Evolutionary conservation across 352 stramenopile species (phyloP), one percentile per base, ranked within the genome.

Genomic region (Pythium vanterpoolii): DNA sequence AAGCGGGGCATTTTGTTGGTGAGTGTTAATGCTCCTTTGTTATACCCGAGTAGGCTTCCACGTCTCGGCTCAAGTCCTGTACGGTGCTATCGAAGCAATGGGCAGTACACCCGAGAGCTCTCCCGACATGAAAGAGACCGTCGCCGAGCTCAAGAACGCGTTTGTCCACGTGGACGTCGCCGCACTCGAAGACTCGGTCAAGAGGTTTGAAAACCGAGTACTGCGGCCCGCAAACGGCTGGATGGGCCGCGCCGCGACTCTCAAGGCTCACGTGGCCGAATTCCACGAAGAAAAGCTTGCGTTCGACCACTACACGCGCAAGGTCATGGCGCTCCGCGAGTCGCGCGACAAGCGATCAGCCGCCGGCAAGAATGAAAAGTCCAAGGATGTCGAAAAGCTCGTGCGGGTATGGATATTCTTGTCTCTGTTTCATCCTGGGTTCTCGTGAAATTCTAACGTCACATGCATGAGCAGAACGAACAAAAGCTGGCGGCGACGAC

Each of bases 241-340:
- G 84, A 51, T 87, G 21, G 62, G 76, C 24, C 68, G 79, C 24
- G 82, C 73, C 0, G 51, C 51, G 14, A 54, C 46, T 1, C 58
- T 94, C 4, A 73, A 83, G 48, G 65, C 79, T 27, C 71, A 89
- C 60, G 66, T 77, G 6, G 55, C 47, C 11, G 62, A 72, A 8
- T 92, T 83, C 44, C 69, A 83, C 19, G 75, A 87, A 21, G 73
- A 88, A 39, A 90, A 94, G 56, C 55, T 78, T 5, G 49, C 84
- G 8, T 94, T 79, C 26, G 84, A 94, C 56, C 84, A 94, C 69
- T 92, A 94, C 59, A 86, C 78, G 14, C 75, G 83, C 24, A 92
- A 94, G 46, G 79, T 92, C 23, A 68, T 77, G 48, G 56, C 65
- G 11, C 59, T 94, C 9, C 78, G 84, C 5, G 84, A 91, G 51